phyloP scores from a whole-genome alignment of 208 protist genomes.

The Trypanosoma rangeli region DNA sequence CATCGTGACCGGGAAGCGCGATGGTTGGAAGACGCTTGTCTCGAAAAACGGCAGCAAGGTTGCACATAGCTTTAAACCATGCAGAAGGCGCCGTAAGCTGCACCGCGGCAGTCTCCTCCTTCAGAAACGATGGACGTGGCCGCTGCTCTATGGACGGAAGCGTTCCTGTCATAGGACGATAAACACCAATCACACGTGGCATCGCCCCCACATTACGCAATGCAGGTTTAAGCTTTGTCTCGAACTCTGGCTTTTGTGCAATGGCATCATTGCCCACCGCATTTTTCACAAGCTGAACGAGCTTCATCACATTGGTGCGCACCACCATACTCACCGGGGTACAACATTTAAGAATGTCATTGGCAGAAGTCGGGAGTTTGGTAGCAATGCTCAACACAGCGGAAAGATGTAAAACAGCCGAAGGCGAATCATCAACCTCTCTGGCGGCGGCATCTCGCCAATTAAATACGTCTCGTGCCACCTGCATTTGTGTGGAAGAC shows the following conservation, averaged over 20 bases:
- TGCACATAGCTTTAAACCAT: slow-evolving; percentile 64
- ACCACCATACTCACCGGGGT: slow-evolving; percentile 71
- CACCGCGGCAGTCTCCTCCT: slow-evolving; percentile 13
- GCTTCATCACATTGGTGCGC: slow-evolving; percentile 52
- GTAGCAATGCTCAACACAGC: slow-evolving; percentile 77
- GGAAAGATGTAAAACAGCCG: slow-evolving; percentile 78
- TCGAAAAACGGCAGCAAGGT: slow-evolving; percentile 38
- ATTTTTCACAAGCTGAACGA: slow-evolving; percentile 61
- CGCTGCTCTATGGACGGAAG: slow-evolving; percentile 58
- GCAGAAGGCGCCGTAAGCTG: slow-evolving; percentile 38
- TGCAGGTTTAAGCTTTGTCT: background rate
- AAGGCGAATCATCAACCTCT: slow-evolving; percentile 80
- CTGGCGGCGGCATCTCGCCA: slow-evolving; percentile 80
- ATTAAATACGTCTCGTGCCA: slow-evolving; percentile 79
- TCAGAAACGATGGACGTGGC: slow-evolving; percentile 11
- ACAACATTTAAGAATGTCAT: slow-evolving; percentile 71
- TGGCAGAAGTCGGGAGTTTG: slow-evolving; percentile 76
- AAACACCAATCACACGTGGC: slow-evolving; percentile 31
- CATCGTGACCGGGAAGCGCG: slow-evolving; percentile 57
- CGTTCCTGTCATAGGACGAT: slow-evolving; percentile 81
- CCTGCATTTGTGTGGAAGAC: slow-evolving; percentile 47
- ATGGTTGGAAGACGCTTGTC: slow-evolving; percentile 33
- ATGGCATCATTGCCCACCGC: slow-evolving; percentile 25
- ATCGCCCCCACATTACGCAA: background rate
- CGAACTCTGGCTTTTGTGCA: background rate